Evolutionary conservation across 1,284 basidiomycete genomes (phyloP).

Genomic region (Ustanciosporium gigantosporum): DNA sequence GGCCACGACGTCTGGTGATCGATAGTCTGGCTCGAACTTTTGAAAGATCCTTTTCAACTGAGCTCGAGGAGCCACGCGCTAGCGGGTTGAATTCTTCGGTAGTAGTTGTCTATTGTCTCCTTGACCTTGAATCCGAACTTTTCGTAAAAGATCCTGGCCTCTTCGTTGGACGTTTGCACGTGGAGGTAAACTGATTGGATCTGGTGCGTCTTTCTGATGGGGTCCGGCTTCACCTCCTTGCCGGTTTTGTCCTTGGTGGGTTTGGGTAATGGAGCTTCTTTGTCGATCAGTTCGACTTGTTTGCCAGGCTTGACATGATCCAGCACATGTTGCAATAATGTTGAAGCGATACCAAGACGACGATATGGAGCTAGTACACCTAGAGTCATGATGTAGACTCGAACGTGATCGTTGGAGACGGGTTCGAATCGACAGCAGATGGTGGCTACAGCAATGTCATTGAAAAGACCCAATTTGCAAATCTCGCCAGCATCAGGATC

Average conservation of each 20-base stretch:
- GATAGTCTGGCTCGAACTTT: too few species aligned
- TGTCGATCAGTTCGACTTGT: conserved; percentile 26
- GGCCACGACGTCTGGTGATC: too few species aligned
- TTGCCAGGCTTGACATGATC: conserved; percentile 54
- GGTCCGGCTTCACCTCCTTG: conserved; percentile 34
- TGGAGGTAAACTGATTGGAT: conserved; percentile 60
- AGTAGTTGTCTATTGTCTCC: conserved; percentile 54
- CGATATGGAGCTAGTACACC: conserved; percentile 62
- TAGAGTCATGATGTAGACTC: conserved; percentile 63
- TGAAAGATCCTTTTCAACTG: too few species aligned
- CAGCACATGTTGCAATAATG: conserved; percentile 58
- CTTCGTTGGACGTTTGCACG: conserved; percentile 61
- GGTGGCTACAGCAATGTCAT: conserved; percentile 62
- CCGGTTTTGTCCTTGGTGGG: conserved; percentile 45
- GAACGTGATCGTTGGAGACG: conserved; percentile 32
- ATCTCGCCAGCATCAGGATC: conserved; percentile 41
- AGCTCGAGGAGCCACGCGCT: conserved; percentile 61
- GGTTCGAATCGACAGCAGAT: conserved; percentile 60
- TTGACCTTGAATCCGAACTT: conserved; percentile 59
- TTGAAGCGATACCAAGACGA: conserved; percentile 61
- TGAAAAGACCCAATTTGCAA: conserved; percentile 61
- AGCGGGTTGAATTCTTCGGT: conserved; percentile 55
- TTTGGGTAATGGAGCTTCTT: conserved; percentile 10
- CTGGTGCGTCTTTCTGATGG: conserved; percentile 27
- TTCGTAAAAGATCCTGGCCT: conserved; percentile 60